These are phyloP conservation scores for Acacia acuminata DNA, from an alignment of 306 rosid species.

Conservation along the genomic window DNA sequence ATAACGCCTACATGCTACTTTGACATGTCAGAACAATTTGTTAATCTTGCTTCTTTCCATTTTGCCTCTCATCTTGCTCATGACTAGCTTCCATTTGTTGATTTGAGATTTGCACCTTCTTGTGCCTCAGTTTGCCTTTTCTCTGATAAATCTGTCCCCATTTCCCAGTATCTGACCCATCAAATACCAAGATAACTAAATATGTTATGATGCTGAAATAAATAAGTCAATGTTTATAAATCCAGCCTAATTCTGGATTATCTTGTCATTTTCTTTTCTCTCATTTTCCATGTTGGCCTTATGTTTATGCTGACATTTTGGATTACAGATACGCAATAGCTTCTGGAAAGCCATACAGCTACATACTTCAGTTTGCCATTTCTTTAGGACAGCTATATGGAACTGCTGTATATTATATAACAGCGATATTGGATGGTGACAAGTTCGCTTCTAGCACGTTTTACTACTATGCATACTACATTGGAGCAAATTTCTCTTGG, in stretches of 20 bases:
- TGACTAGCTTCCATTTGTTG: not conserved
- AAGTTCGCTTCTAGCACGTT: constrained; percentile 57
- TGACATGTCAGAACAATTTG: not conserved
- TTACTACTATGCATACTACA: constrained; percentile 76
- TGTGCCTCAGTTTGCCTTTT: not conserved
- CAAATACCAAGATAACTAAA: not conserved
- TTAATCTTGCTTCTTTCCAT: not conserved
- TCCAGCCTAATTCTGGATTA: not conserved
- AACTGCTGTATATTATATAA: constrained; percentile 61
- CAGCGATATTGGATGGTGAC: constrained; percentile 80
- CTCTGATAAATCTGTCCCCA: not conserved
- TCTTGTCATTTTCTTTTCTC: not conserved
- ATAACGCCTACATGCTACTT: not conserved
- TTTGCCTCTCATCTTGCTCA: not conserved
- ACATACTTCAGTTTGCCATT: constrained; percentile 81
- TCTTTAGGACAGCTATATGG: constrained; percentile 90
- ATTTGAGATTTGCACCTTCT: not conserved
- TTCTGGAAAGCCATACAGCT: constrained; percentile 66
- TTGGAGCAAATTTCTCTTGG: constrained; percentile 78
- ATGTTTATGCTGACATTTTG: constrained; percentile 7
- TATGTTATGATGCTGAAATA: not conserved
- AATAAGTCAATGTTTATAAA: not conserved
- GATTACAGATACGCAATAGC: constrained; percentile 83
- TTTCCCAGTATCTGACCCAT: not conserved
- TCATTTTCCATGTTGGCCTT: not conserved